phyloP scores from a whole-genome alignment of 495 filamentous ascomycete genomes.

The Penicillium canariense region DNA sequence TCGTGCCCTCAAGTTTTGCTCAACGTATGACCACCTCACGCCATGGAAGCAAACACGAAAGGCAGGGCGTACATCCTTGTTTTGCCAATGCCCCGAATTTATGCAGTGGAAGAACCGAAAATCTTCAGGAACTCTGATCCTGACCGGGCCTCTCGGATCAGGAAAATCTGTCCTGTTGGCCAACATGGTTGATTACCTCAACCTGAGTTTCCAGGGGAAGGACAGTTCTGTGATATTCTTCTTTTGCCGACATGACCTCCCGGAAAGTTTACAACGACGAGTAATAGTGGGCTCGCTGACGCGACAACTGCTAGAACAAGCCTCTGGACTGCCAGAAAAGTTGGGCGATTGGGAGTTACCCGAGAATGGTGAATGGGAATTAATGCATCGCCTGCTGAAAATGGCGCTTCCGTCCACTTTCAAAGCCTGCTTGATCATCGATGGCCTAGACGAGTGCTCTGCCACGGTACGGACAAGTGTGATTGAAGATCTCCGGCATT shows the following conservation, averaged over 20 bases:
- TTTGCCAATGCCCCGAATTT: conserved; percentile 27
- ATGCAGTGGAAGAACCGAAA: conserved; percentile 31
- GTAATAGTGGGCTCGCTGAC: background rate
- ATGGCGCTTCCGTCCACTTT: background rate
- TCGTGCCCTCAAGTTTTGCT: conserved; percentile 38
- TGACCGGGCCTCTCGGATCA: background rate
- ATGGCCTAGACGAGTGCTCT: background rate
- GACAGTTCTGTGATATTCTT: background rate
- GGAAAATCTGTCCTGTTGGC: background rate
- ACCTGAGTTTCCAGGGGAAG: background rate
- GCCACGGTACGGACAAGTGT: background rate
- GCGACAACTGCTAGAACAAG: background rate
- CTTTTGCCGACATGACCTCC: background rate
- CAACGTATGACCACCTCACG: conserved; percentile 38
- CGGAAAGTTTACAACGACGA: background rate
- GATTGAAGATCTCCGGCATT: background rate
- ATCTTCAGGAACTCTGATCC: background rate
- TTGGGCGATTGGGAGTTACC: background rate
- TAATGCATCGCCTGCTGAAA: background rate
- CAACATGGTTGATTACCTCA: background rate
- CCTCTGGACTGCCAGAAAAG: background rate
- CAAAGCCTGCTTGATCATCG: background rate
- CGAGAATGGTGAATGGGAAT: background rate
- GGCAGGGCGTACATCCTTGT: conserved; percentile 34
- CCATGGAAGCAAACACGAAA: conserved; percentile 45